Evolutionary conservation across 495 filamentous ascomycete species (phyloP).

Genomic region (Aspergillus sclerotioniger): DNA sequence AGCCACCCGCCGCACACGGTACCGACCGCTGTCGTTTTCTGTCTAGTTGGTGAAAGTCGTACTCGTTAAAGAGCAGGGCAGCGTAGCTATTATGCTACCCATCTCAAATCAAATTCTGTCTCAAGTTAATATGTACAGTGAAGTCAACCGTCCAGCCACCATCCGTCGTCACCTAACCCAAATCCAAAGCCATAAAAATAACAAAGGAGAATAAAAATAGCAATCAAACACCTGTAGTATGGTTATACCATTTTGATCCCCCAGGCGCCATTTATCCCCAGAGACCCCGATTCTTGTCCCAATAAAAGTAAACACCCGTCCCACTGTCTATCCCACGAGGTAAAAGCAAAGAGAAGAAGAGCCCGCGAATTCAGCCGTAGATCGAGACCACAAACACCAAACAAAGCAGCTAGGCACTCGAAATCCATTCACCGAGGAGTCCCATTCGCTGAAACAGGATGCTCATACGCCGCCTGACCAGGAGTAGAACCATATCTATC

Average conservation of each 20-base stretch:
- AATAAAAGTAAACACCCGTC: slow-evolving; percentile 25
- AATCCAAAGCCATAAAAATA: slow-evolving; percentile 8
- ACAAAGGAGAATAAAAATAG: slow-evolving; percentile 18
- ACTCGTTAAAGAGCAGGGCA: too few relatives aligned
- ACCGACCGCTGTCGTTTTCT: too few relatives aligned
- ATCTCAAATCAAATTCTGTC: neutral
- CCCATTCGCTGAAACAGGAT: slow-evolving; percentile 33
- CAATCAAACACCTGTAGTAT: slow-evolving; percentile 18
- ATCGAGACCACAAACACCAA: slow-evolving; percentile 16
- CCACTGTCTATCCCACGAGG: slow-evolving; percentile 27
- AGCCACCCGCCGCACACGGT: too few relatives aligned
- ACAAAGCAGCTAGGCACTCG: neutral
- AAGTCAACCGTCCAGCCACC: slow-evolving; percentile 12
- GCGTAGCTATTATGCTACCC: neutral
- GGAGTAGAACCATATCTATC: slow-evolving; percentile 35
- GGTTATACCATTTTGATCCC: slow-evolving; percentile 24
- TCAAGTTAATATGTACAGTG: slow-evolving; percentile 20
- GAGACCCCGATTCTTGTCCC: slow-evolving; percentile 24
- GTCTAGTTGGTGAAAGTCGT: too few relatives aligned
- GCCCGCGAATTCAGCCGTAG: slow-evolving; percentile 16
- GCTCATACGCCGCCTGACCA: slow-evolving; percentile 31
- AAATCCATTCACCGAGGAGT: slow-evolving; percentile 32
- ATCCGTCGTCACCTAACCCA: slow-evolving; percentile 2
- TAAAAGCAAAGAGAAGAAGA: slow-evolving; percentile 10
- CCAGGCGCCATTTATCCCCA: slow-evolving; percentile 31